Evolutionary conservation across 768 basidiomycete species (phyloP).

Genomic region (Porpolomopsis calyptriformis): DNA sequence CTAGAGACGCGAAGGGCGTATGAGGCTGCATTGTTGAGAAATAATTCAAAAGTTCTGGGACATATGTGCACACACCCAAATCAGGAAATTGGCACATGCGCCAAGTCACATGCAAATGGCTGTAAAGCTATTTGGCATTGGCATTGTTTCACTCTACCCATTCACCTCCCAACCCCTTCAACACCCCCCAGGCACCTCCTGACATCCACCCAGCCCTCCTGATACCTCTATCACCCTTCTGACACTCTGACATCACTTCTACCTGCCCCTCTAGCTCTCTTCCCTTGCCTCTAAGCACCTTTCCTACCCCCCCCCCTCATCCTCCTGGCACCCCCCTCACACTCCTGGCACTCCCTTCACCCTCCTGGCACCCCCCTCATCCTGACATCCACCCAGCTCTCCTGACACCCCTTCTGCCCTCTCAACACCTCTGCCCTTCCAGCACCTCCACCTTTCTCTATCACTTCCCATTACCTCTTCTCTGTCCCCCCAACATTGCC

Average conservation of each 20-base stretch:
- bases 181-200: neutral
- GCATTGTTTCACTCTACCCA: too few species aligned
- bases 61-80: too few species aligned
- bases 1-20: neutral
- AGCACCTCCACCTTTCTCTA: too few species aligned
- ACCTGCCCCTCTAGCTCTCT: neutral
- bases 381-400: neutral
- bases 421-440: neutral
- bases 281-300: neutral
- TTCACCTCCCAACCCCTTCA: too few species aligned
- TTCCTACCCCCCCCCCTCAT: neutral
- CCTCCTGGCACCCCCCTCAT: neutral
- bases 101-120: too few species aligned
- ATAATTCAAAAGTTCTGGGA: too few species aligned
- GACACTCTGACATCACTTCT: too few species aligned
- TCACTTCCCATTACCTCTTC: neutral
- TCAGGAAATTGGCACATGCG: too few species aligned
- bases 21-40: too few species aligned
- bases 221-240: too few species aligned
- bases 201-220: neutral
- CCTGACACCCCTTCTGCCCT: neutral
- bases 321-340: neutral
- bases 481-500: neutral
- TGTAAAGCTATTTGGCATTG: too few species aligned
- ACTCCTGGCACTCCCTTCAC: neutral